phyloP scores from a whole-genome alignment of 306 rosid species.

The Vigna mungo region DNA sequence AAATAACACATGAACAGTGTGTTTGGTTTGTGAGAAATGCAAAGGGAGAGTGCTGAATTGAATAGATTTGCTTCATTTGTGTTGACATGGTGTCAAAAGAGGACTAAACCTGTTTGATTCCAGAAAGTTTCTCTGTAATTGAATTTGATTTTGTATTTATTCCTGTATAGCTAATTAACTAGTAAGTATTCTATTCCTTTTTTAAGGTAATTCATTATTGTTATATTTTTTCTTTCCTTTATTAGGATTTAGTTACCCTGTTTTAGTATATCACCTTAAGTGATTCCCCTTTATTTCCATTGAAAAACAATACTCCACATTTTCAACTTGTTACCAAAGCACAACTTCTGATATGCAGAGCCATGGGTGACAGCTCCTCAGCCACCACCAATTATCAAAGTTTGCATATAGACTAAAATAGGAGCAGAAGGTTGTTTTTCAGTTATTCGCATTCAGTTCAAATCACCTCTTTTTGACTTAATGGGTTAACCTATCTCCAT shows the following conservation, averaged over 20 bases:
- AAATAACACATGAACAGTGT: background rate
- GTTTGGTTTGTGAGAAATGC: no score
- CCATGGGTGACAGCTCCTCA: background rate
- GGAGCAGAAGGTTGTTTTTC: background rate
- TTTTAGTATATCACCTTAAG: no score
- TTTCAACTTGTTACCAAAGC: background rate
- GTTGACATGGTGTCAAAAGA: no score
- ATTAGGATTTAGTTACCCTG: background rate
- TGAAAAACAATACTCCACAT: background rate
- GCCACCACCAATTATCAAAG: background rate
- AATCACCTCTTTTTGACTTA: background rate
- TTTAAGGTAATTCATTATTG: background rate
- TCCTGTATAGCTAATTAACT: background rate
- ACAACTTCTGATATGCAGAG: background rate
- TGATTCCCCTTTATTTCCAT: background rate
- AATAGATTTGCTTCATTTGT: no score
- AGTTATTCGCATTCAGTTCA: background rate
- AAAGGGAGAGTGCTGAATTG: background rate
- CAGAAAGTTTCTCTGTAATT: no score
- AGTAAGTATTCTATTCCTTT: background rate
- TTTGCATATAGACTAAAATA: background rate
- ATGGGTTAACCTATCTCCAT: background rate
- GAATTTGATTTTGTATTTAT: no score
- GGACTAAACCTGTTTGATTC: no score
- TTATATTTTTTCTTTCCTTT: background rate